A percentile compares a stretch with the other conserved stretches of the same genome.
These are phyloP conservation scores for Suillus plorans DNA, from an alignment of 768 basidiomycete genomes.

Conservation along the genomic window DNA sequence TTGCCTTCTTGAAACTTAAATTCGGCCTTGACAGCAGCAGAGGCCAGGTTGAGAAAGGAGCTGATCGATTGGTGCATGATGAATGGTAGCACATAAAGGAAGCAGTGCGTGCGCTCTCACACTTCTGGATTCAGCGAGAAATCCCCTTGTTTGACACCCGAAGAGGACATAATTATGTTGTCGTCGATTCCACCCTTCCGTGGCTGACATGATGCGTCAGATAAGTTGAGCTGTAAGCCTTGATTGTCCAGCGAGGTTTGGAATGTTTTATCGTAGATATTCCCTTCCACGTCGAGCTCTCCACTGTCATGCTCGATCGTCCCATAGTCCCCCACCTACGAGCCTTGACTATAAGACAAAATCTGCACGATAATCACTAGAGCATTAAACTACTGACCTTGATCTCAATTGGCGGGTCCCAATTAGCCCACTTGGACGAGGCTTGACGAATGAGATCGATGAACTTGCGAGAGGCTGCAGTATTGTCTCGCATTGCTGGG, in stretches of 20 bases:
- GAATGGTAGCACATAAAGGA: not conserved
- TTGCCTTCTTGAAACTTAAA: constrained; percentile 34
- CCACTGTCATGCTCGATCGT: constrained; percentile 29
- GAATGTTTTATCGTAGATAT: constrained; percentile 28
- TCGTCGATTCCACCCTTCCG: constrained; percentile 19
- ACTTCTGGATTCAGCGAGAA: constrained; percentile 14
- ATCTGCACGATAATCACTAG: not conserved
- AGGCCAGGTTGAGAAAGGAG: constrained; percentile 24
- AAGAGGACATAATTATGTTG: constrained; percentile 22
- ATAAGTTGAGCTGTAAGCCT: constrained; percentile 3
- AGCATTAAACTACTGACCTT: constrained; percentile 20
- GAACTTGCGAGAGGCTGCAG: constrained; percentile 29
- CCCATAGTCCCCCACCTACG: constrained; percentile 37
- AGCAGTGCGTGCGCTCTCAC: constrained; percentile 17
- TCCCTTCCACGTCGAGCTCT: constrained; percentile 29
- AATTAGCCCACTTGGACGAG: constrained; percentile 39
- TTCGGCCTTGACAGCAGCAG: constrained; percentile 31
- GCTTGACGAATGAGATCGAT: constrained; percentile 31
- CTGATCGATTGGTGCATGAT: not conserved
- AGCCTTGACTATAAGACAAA: not conserved
- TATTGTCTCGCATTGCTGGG: constrained; percentile 6
- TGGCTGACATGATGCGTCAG: constrained; percentile 14
- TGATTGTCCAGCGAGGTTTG: constrained; percentile 17
- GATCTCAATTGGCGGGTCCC: constrained; percentile 35
- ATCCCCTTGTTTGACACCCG: constrained; percentile 17